Conservation (phyloP, 805 yeast species). For the Candida maesae region DNA sequence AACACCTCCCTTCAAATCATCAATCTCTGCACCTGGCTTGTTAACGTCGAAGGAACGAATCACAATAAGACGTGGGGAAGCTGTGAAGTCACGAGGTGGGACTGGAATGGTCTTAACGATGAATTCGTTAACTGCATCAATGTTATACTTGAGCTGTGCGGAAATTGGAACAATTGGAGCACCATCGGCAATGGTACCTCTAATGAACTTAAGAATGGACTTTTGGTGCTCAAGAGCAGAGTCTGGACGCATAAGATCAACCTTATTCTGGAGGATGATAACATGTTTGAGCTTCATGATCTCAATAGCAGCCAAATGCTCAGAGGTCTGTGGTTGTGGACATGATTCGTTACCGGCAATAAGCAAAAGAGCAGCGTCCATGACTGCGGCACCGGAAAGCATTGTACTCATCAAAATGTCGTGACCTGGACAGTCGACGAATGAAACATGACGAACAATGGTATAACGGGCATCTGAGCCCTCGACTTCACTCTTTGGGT, state of each 20-base stretch:
- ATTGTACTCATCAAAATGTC: constrained; percentile 99
- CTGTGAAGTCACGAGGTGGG: constrained; percentile 91
- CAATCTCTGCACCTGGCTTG: constrained; percentile 97
- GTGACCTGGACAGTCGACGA: constrained; percentile 99
- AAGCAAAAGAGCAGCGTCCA: constrained; percentile 97
- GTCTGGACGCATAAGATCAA: constrained; percentile 97
- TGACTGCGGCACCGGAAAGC: constrained; percentile 99
- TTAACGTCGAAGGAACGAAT: constrained; percentile 98
- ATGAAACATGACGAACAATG: constrained; percentile 93
- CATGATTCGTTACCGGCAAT: constrained; percentile 99
- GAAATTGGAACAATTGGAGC: constrained; percentile 99
- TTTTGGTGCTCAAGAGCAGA: constrained; percentile 94
- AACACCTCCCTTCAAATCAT: constrained; percentile 98
- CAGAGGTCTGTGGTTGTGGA: constrained; percentile 99
- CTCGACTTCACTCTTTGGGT: constrained; percentile 85
- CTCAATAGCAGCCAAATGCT: constrained; percentile 98
- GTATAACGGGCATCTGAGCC: constrained; percentile 89
- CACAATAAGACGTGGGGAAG: constrained; percentile 92
- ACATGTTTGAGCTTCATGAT: constrained; percentile 98
- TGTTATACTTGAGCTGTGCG: constrained; percentile 97
- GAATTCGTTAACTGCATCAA: constrained; percentile 96
- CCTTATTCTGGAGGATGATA: constrained; percentile 94
- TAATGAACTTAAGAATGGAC: constrained; percentile 84
- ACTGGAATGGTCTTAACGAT: constrained; percentile 94
- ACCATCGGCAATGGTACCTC: constrained; percentile 98